These are phyloP conservation scores for Tagetes erecta DNA, from an alignment of 129 eudicot species.

Conservation along the genomic window DNA sequence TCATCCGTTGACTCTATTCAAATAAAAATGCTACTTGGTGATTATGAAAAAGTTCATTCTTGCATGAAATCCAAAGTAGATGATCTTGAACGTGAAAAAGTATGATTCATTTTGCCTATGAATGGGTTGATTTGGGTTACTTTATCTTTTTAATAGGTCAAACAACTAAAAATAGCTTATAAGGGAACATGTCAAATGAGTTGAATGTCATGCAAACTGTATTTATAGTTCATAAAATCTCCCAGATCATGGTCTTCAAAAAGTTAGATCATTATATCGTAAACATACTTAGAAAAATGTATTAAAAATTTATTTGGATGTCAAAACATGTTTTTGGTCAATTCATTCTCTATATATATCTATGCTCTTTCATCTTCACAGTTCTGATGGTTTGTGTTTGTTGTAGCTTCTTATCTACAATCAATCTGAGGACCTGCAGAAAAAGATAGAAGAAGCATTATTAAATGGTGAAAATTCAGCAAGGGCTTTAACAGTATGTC, in stretches of 20 bases:
- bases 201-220: constrained; percentile 1
- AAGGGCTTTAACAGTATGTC: constrained; percentile 50
- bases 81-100: constrained; percentile 80
- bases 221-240: neutral
- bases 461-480: constrained; percentile 50
- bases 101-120: constrained; percentile 26
- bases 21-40: constrained; percentile 46
- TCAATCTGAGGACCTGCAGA: constrained; percentile 54
- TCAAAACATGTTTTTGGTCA: neutral
- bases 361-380: constrained; percentile 10
- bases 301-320: neutral
- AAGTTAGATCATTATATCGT: neutral
- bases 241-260: neutral
- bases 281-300: neutral
- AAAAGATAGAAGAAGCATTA: constrained; percentile 46
- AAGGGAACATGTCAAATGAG: constrained; percentile 1
- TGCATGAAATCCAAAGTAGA: constrained; percentile 48
- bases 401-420: constrained; percentile 60
- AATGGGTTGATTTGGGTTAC: constrained; percentile 2
- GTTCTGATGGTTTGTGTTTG: constrained; percentile 6
- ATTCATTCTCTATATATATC: constrained; percentile 4
- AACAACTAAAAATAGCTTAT: neutral
- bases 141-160: neutral
- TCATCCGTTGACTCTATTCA: constrained; percentile 41
- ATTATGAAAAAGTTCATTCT: constrained; percentile 42